Percentiles rank a stretch among this genome's conserved stretches.
Evolutionary conservation across 257 asterid genomes (phyloP).

Genomic region (Solanum chilense): DNA sequence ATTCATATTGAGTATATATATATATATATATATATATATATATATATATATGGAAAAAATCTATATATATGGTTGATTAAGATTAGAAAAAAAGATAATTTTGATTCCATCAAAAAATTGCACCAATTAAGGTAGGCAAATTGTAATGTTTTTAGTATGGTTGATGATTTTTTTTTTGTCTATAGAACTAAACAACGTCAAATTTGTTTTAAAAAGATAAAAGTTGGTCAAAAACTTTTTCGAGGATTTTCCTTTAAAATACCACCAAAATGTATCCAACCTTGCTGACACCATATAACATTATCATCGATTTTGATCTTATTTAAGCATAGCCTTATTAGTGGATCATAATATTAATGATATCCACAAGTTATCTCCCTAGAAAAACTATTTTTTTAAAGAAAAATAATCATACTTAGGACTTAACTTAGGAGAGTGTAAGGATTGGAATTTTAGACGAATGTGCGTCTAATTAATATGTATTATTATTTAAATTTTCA

Average conservation of each 20-base stretch:
- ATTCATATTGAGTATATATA: too few relatives aligned
- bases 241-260: not conserved
- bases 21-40: too few relatives aligned
- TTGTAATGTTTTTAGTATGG: not conserved
- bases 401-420: not conserved
- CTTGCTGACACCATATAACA: not conserved
- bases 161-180: not conserved
- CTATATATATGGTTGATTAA: not conserved
- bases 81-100: not conserved
- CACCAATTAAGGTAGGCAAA: not conserved
- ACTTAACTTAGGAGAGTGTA: not conserved
- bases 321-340: not conserved
- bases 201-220: not conserved
- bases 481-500: not conserved
- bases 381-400: not conserved
- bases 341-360: not conserved
- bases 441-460: too few relatives aligned
- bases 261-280: not conserved
- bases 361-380: not conserved
- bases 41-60: too few relatives aligned
- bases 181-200: not conserved
- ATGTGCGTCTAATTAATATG: not conserved
- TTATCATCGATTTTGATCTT: not conserved
- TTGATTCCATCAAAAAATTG: not conserved
- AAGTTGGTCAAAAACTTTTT: not conserved